Base-by-base conservation (phyloP, 257 asterid species). In the Rauvolfia tetraphylla region DNA sequence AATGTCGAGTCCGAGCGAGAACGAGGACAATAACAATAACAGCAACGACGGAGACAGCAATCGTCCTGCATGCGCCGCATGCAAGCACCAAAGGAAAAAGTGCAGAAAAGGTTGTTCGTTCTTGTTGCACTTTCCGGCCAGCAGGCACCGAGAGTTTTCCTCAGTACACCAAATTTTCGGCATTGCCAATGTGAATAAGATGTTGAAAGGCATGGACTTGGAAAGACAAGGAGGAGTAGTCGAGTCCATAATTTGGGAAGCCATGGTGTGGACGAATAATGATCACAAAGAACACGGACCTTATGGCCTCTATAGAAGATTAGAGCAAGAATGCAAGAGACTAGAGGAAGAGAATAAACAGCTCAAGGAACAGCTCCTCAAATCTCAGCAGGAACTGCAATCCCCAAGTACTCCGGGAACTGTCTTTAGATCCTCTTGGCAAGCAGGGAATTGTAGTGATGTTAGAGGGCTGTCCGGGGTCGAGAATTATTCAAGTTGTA, bases 31-130 rank as follows among this genome's bases (percentile, higher is more conserved):
- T 25, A 44, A 69, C 36, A 9, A 18, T 18, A 61, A 44, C 57
- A 6, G 29, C 38, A 5, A 53, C 0, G 75, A n/a, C 5, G 72
- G 4, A 20, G 49, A 33, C 2, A 71, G 78, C 33, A 81, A 81
- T 71, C 76, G 73, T 3, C 81, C 83, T 5, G 78, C 89, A 57
- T 85, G 89, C 36, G 78, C 89, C 7, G 79, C 89, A 36, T 85
- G 89, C 78, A 83, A 83, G 74, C 78, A 85, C 44, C 82, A 85
- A 20, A 74, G 89, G 36, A 85, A 83, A 74, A 74, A 72, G 62
- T 85, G 89, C 65, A 41, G 0, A 17, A 38, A 49, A 5, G 75
- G 75, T 5, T 85, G 89, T 25, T 27, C 66, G 7, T 20, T 85
- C 48, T 68, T 74, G 76, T 39, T 29, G 5, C 81, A 81, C 77